Base-by-base conservation (phyloP, 495 filamentous ascomycete genomes). In the Ramalina intermedia region DNA sequence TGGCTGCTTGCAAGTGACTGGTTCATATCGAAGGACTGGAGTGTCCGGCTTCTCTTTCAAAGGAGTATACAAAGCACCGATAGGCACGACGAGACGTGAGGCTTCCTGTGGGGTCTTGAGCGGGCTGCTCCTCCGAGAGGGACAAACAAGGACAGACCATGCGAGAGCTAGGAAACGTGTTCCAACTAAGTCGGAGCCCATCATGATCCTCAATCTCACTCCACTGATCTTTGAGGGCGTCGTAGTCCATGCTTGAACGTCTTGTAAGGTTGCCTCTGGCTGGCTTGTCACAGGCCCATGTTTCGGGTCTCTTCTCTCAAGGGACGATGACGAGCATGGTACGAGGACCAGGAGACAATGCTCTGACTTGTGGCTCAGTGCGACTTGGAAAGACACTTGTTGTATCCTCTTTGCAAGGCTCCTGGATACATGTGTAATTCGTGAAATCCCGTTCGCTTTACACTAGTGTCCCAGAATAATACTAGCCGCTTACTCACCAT, bases 131-230 rank as follows among this genome's bases (percentile, higher is more conserved):
- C 43, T 46, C 20, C 26, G 13, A 41, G 20, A 55, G 46, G 50
- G 40, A 23, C 16, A 29, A 36, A 9, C 17, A 43, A 37, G 33
- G 47, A 70, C 75, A 53, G 58, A 91, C 87, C 84, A 99, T 94
- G 61, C 93, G 89, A 63, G 89, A 85, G 72, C 90, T 95, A 49
- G 93, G 93, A 66, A 99, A 96, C 36, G 93, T 94, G 63, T 99
- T 99, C 93, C 93, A 99, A 67, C 91, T 96, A 48, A 99, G 78
- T 59, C 93, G 79, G 61, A 96, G 76, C 47, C 93, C 93, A 82
- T 99, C 93, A 41, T 87, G 79, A 55, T 99, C 93, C 70, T 99
- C 93, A 50, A 93, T 79, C 65, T 93, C 88, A 58, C 84, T 85
- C 93, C 93, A 99, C 71, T 87, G 83, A 66, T 96, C 93, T 70